phyloP scores from a whole-genome alignment of 1,139 yeast species.

The Hansenula lynferdii region DNA sequence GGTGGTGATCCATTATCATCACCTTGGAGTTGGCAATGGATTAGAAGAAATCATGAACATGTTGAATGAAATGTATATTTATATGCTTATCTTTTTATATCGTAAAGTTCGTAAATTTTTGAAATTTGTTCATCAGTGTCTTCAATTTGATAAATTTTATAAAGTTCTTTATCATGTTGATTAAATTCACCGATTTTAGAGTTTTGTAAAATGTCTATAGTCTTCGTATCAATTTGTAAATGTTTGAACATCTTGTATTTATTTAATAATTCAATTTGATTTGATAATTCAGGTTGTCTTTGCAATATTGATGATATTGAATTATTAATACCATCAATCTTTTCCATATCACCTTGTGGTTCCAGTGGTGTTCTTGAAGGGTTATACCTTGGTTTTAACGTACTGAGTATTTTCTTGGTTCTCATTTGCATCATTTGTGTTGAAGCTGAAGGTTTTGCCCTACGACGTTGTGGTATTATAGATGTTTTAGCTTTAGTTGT shows the following conservation, averaged over 20 bases:
- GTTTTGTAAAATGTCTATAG: slow-evolving; percentile 8
- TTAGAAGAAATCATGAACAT: not conserved
- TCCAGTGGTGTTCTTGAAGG: not conserved
- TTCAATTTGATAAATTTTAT: not conserved
- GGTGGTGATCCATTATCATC: slow-evolving; percentile 17
- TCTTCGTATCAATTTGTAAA: slow-evolving; percentile 9
- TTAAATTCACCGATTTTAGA: not conserved
- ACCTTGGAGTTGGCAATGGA: slow-evolving; percentile 17
- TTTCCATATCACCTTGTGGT: not conserved
- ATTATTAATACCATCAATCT: not conserved
- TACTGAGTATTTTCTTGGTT: not conserved
- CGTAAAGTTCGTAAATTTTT: slow-evolving; percentile 7
- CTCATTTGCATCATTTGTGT: not conserved
- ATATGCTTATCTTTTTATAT: not conserved
- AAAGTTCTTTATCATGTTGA: not conserved
- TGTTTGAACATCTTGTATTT: slow-evolving; percentile 13
- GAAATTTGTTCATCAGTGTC: not conserved
- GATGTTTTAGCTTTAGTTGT: not conserved
- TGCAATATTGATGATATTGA: not conserved
- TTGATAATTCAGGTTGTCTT: no score
- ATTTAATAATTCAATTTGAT: slow-evolving; percentile 8
- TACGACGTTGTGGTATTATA: not conserved
- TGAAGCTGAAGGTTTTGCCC: not conserved
- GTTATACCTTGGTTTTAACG: no score
- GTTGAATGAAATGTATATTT: no score